A percentile compares a stretch with the other conserved stretches of the same genome.
Conservation (phyloP, 164 flowering plant genomes). For the Platanus orientalis region DNA sequence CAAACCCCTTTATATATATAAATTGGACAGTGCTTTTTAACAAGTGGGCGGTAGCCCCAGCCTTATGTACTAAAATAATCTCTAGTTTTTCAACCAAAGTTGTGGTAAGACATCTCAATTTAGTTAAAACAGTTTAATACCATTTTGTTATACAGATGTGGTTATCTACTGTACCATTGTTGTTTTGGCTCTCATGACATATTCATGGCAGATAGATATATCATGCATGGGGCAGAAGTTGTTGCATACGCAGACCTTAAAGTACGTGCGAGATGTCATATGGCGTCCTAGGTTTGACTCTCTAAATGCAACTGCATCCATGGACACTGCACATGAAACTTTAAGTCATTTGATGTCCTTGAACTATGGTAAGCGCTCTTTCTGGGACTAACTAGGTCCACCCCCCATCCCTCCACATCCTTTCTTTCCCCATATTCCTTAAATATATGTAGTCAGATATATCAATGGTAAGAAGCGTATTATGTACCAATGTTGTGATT, state of each 20-base stretch:
- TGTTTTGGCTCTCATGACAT: neutral
- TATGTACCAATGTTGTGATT: too few relatives aligned
- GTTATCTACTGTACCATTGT: too few relatives aligned
- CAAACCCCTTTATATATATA: too few relatives aligned
- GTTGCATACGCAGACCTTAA: slow-evolving; percentile 19
- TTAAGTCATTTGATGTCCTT: slow-evolving; percentile 15
- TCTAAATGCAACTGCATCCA: slow-evolving; percentile 3
- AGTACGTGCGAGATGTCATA: slow-evolving; percentile 21
- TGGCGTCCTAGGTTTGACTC: slow-evolving; percentile 21
- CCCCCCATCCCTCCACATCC: too few relatives aligned
- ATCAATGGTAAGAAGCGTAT: too few relatives aligned
- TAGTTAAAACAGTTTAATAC: neutral
- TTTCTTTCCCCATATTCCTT: too few relatives aligned
- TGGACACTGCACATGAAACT: neutral
- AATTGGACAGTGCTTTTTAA: neutral
- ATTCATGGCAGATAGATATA: slow-evolving; percentile 17
- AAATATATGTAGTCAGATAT: too few relatives aligned
- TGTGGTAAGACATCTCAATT: neutral
- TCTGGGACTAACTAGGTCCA: slow-evolving; percentile 8
- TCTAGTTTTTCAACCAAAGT: neutral
- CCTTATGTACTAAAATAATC: too few relatives aligned
- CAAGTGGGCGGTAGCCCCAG: neutral
- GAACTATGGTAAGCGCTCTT: slow-evolving; percentile 11
- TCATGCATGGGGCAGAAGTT: slow-evolving; percentile 24
- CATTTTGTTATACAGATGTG: neutral